Conservation (phyloP, 495 filamentous ascomycete species). For the Penicillium silybi region DNA sequence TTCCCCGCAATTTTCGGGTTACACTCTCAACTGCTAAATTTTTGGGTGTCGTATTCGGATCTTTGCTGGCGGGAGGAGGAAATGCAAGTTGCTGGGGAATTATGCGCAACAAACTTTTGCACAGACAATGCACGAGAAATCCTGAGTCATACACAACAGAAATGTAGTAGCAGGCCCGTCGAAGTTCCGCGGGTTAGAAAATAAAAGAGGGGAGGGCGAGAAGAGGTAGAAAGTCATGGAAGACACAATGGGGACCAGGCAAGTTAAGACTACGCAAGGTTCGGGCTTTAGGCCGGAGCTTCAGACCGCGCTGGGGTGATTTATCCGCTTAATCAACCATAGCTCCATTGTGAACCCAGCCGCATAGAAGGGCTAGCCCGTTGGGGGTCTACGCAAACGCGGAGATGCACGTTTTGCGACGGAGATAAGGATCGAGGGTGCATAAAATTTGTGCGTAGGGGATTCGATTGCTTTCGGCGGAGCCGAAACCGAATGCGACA, state of each 20-base stretch:
- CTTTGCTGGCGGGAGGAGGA: not conserved
- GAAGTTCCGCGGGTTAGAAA: too few species aligned
- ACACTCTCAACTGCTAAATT: not conserved
- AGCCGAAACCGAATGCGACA: not conserved
- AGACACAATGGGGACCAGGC: not conserved
- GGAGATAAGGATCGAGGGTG: not conserved
- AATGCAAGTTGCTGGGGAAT: not conserved
- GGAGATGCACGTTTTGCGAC: not conserved
- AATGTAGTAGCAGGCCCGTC: too few species aligned
- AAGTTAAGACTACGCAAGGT: not conserved
- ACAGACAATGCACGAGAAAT: not conserved
- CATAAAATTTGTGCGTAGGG: not conserved
- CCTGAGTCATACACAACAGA: not conserved
- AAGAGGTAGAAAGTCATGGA: not conserved
- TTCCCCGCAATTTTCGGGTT: not conserved
- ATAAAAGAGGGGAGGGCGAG: not conserved
- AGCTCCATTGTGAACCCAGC: not conserved
- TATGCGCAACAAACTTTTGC: not conserved
- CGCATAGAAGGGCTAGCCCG: not conserved
- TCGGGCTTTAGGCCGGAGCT: not conserved
- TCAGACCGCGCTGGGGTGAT: not conserved
- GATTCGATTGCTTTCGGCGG: not conserved
- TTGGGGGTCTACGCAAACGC: not conserved
- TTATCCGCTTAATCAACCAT: not conserved
- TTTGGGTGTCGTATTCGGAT: not conserved